phyloP scores from a whole-genome alignment of 2,329 filamentous ascomycete genomes.

The Dothideomycetes sp. region DNA sequence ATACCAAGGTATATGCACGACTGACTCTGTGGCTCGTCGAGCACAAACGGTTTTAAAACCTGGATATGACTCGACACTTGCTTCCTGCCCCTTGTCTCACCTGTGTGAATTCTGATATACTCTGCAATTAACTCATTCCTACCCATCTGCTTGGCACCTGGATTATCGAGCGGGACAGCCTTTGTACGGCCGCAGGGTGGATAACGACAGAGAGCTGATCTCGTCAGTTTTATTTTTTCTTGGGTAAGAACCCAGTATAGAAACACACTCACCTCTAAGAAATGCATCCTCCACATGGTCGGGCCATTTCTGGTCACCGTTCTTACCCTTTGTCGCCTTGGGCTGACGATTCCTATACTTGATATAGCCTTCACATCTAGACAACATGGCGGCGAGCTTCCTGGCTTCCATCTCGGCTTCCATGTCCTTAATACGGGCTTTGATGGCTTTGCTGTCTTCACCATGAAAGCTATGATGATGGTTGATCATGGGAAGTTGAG shows the following conservation, averaged over 20 bases:
- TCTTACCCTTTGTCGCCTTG: constrained; percentile 21
- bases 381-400: constrained; percentile 23
- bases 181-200: constrained; percentile 52
- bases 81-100: constrained; percentile 45
- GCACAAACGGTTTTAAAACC: constrained; percentile 49
- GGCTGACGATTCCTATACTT: constrained; percentile 39
- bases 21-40: constrained; percentile 36
- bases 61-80: constrained; percentile 58
- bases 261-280: constrained; percentile 33
- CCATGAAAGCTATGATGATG: background rate
- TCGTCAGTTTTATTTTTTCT: constrained; percentile 15
- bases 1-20: background rate
- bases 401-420: constrained; percentile 17
- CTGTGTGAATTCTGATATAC: constrained; percentile 47
- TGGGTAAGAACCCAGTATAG: constrained; percentile 7
- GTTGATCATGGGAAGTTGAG: too few species aligned
- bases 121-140: constrained; percentile 54
- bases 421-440: constrained; percentile 14
- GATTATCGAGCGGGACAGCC: constrained; percentile 19
- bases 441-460: background rate
- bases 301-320: constrained; percentile 36
- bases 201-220: constrained; percentile 41
- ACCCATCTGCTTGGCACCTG: constrained; percentile 43
- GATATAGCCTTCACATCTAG: constrained; percentile 32
- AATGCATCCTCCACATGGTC: constrained; percentile 40